Conservation (phyloP, 2,329 filamentous ascomycete species). For the Colletotrichum sp. region DNA sequence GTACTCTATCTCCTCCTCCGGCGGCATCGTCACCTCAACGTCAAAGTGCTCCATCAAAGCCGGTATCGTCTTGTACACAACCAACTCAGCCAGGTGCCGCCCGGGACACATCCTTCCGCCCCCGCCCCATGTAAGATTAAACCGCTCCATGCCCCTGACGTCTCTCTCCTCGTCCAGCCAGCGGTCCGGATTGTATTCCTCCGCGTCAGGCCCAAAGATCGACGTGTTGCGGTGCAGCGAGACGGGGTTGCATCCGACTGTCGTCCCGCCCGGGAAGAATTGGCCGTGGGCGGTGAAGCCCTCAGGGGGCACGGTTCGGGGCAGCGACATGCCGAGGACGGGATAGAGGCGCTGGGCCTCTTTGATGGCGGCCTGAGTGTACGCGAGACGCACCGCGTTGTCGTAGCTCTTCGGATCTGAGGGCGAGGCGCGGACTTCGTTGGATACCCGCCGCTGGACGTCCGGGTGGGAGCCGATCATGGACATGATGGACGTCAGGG, state of each 20-base stretch:
- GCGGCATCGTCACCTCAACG: constrained; percentile 43
- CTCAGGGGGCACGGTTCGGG: constrained; percentile 45
- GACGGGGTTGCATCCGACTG: constrained; percentile 56
- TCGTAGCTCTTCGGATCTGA: constrained; percentile 27
- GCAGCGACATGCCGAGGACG: constrained; percentile 56
- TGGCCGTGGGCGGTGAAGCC: constrained; percentile 44
- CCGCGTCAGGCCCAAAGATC: constrained; percentile 53
- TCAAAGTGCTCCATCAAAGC: constrained; percentile 49
- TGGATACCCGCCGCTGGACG: constrained; percentile 34
- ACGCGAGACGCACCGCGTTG: constrained; percentile 28
- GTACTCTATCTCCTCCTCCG: constrained; percentile 42
- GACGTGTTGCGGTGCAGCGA: constrained; percentile 54
- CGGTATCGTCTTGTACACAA: constrained; percentile 50
- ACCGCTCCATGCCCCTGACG: constrained; percentile 48
- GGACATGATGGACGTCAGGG: constrained; percentile 52
- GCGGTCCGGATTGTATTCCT: constrained; percentile 48
- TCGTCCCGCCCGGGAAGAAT: constrained; percentile 48
- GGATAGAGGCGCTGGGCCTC: constrained; percentile 57
- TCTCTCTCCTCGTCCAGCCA: constrained; percentile 45
- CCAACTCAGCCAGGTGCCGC: constrained; percentile 53
- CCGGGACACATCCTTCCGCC: constrained; percentile 57
- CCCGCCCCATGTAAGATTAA: constrained; percentile 57
- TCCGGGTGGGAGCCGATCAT: constrained; percentile 47
- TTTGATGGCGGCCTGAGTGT: constrained; percentile 51
- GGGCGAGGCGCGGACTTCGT: constrained; percentile 28